Conservation (phyloP, 1,284 basidiomycete genomes). For the Bondarzewia mesenterica region DNA sequence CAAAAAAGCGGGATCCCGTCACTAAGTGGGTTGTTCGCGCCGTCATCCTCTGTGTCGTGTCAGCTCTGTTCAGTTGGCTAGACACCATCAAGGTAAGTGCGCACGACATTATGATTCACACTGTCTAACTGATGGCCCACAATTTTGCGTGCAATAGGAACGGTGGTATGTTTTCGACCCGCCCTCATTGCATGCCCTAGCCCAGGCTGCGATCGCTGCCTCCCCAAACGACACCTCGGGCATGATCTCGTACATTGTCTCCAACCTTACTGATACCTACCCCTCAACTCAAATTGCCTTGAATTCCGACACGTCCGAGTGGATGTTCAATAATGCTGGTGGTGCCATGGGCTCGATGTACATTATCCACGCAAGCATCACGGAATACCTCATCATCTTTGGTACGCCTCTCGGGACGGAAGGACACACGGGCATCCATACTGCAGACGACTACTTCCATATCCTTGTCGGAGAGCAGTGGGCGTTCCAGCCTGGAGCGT, state of each 20-base stretch:
- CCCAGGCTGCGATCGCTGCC: constrained; percentile 60
- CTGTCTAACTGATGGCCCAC: background rate
- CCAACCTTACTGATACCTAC: constrained; percentile 67
- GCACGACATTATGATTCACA: background rate
- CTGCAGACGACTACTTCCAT: constrained; percentile 97
- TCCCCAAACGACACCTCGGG: constrained; percentile 54
- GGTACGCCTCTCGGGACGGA: constrained; percentile 95
- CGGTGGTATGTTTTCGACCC: constrained; percentile 72
- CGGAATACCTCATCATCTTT: constrained; percentile 93
- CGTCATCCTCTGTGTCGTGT: constrained; percentile 27
- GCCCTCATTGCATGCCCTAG: constrained; percentile 53
- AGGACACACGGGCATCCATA: constrained; percentile 91
- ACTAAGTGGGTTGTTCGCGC: constrained; percentile 41
- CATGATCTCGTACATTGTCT: constrained; percentile 73
- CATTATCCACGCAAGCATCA: constrained; percentile 90
- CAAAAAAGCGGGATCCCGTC: constrained; percentile 6
- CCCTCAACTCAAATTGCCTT: constrained; percentile 46
- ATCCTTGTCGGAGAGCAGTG: constrained; percentile 91
- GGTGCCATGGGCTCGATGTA: constrained; percentile 99
- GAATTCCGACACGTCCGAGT: constrained; percentile 67
- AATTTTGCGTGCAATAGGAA: constrained; percentile 23
- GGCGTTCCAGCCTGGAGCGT: constrained; percentile 77
- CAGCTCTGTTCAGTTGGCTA: constrained; percentile 32
- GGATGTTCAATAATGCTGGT: constrained; percentile 97
- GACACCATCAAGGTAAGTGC: constrained; percentile 22